Evolutionary conservation across 2,329 filamentous ascomycete genomes (phyloP).

Genomic region (Ophiostoma sp.): DNA sequence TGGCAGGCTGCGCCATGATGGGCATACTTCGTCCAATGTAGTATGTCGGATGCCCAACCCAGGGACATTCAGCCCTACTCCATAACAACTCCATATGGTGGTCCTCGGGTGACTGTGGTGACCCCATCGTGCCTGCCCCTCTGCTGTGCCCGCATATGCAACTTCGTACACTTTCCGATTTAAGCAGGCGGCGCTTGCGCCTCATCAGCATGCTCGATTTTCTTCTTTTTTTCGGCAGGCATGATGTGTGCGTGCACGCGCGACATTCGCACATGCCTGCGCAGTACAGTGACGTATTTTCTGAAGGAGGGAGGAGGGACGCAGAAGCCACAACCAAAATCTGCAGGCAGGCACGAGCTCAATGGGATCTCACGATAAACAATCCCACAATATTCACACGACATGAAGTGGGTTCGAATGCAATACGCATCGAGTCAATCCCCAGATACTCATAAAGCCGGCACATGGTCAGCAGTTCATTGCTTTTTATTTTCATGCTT

Average conservation of each 20-base stretch:
- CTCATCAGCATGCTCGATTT: not conserved
- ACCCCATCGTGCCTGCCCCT: slow-evolving; percentile 11
- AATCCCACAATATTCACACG: not conserved
- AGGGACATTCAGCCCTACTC: slow-evolving; percentile 4
- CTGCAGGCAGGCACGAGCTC: not conserved
- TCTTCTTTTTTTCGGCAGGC: not conserved
- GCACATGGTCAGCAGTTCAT: not conserved
- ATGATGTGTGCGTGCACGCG: not conserved
- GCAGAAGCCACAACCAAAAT: not conserved
- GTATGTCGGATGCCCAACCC: not conserved
- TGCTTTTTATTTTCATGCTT: not conserved
- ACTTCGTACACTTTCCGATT: not conserved
- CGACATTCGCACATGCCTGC: slow-evolving; percentile 1
- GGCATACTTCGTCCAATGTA: not conserved
- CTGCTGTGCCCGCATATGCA: not conserved
- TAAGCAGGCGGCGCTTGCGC: not conserved
- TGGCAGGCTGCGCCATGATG: not conserved
- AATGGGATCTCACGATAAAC: not conserved
- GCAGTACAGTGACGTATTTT: not conserved
- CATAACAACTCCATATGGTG: not conserved
- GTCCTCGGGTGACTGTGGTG: not conserved
- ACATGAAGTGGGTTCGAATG: not conserved
- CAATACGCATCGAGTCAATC: not conserved
- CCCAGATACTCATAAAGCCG: not conserved
- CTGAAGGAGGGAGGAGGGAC: not conserved